Conservation (phyloP, 2,329 filamentous ascomycete genomes). For the Claviceps spartinae region DNA sequence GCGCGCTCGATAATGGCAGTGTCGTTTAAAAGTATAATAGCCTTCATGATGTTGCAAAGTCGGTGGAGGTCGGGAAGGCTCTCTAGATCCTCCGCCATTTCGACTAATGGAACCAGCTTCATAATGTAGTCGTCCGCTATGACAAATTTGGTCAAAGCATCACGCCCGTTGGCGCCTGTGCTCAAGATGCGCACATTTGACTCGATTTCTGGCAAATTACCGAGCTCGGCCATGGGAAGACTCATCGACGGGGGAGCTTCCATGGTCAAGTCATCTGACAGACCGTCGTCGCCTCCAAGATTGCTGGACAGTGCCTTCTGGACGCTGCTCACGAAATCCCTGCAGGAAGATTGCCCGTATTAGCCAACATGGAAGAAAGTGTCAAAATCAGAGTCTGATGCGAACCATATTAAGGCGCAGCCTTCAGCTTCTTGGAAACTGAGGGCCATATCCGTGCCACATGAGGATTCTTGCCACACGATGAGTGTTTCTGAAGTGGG, state of each 20-base stretch:
- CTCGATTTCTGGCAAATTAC: slow-evolving; percentile 73
- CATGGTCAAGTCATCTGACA: slow-evolving; percentile 74
- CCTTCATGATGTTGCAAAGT: slow-evolving; percentile 97
- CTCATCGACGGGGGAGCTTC: slow-evolving; percentile 59
- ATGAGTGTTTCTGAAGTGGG: slow-evolving; percentile 69
- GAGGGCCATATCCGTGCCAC: slow-evolving; percentile 88
- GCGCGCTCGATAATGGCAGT: slow-evolving; percentile 88
- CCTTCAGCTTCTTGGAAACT: slow-evolving; percentile 97
- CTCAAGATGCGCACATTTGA: slow-evolving; percentile 69
- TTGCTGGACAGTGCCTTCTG: slow-evolving; percentile 57
- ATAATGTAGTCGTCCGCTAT: slow-evolving; percentile 75
- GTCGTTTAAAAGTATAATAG: slow-evolving; percentile 86
- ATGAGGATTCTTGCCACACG: slow-evolving; percentile 82
- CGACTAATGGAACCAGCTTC: slow-evolving; percentile 74
- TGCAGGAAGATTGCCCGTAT: slow-evolving; percentile 21
- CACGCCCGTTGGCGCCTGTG: slow-evolving; percentile 59
- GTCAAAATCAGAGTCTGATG: slow-evolving; percentile 2
- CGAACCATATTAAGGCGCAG: slow-evolving; percentile 80
- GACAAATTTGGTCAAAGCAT: slow-evolving; percentile 77
- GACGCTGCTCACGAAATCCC: slow-evolving; percentile 82
- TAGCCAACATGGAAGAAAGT: neutral
- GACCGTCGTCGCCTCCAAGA: slow-evolving; percentile 52
- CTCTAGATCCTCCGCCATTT: slow-evolving; percentile 83
- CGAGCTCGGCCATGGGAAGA: slow-evolving; percentile 68
- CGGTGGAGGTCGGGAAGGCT: slow-evolving; percentile 75